phyloP scores from a whole-genome alignment of 2,329 filamentous ascomycete genomes.

The Fusarium oxysporum region DNA sequence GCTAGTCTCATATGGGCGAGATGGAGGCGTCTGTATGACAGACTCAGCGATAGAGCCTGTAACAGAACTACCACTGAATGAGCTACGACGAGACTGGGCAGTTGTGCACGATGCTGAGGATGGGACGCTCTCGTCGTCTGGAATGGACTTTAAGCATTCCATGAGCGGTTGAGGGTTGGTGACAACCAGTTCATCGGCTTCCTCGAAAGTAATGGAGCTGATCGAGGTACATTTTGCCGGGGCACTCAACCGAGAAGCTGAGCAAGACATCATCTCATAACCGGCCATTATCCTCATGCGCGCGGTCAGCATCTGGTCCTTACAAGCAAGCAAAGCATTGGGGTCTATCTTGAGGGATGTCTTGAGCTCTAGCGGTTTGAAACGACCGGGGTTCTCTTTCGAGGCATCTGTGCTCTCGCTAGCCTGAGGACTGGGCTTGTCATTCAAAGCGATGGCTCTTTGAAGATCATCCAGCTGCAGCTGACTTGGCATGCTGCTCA shows the following conservation, averaged over 20 bases:
- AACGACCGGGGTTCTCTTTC: fast-evolving
- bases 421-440: neutral
- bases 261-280: neutral
- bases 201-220: fast-evolving
- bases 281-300: constrained; percentile 4
- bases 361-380: fast-evolving
- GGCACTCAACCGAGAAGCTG: fast-evolving
- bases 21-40: neutral
- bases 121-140: neutral
- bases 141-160: neutral
- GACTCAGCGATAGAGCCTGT: neutral
- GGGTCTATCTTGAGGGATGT: neutral
- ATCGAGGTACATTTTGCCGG: fast-evolving
- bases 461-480: constrained; percentile 16
- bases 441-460: neutral
- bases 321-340: neutral
- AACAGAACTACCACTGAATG: constrained; percentile 10
- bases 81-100: constrained; percentile 8
- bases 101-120: neutral
- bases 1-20: constrained; percentile 11
- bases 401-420: fast-evolving
- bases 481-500: constrained; percentile 23
- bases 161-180: neutral
- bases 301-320: constrained; percentile 3
- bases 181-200: fast-evolving